phyloP scores from a whole-genome alignment of 139 green algal genomes.

The Spirogloea muscicola region DNA sequence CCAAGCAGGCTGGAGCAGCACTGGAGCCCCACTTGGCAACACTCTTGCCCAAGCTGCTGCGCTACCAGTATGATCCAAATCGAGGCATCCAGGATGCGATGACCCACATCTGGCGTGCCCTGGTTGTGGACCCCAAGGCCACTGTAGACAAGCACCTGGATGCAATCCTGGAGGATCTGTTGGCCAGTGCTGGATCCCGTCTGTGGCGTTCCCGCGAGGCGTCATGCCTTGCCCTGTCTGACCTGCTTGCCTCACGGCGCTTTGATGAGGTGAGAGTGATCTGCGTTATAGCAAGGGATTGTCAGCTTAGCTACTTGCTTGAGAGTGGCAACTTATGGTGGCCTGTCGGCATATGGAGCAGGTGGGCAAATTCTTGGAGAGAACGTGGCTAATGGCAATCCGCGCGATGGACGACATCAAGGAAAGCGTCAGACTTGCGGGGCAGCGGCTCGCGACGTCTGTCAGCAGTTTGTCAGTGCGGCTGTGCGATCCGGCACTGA shows the following conservation, averaged over 20 bases:
- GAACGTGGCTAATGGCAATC: slow-evolving; percentile 76
- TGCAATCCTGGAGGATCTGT: slow-evolving; percentile 54
- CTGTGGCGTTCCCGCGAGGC: slow-evolving; percentile 84
- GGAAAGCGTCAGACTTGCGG: slow-evolving; percentile 47
- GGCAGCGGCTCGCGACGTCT: slow-evolving; percentile 26
- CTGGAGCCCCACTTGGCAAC: slow-evolving; percentile 57
- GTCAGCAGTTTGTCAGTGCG: slow-evolving; percentile 39
- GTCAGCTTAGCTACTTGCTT: too few species aligned
- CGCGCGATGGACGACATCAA: slow-evolving; percentile 63
- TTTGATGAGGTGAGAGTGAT: slow-evolving; percentile 10
- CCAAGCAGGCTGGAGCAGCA: slow-evolving; percentile 62
- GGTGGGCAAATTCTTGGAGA: slow-evolving; percentile 61
- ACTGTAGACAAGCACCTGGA: slow-evolving; percentile 65
- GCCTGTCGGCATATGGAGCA: slow-evolving; percentile 30
- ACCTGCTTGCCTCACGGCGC: slow-evolving; percentile 69
- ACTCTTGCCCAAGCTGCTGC: slow-evolving; percentile 83
- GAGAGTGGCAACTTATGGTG: too few species aligned
- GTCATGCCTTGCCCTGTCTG: slow-evolving; percentile 59
- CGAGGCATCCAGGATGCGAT: slow-evolving; percentile 72
- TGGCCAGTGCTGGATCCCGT: slow-evolving; percentile 68
- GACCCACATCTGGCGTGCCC: slow-evolving; percentile 70
- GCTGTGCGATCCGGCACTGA: slow-evolving; percentile 45
- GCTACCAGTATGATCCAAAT: slow-evolving; percentile 77
- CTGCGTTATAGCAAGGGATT: neutral
- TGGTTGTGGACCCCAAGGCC: slow-evolving; percentile 66